Conservation (phyloP, 2,329 filamentous ascomycete species). For the Penicillium hordei region DNA sequence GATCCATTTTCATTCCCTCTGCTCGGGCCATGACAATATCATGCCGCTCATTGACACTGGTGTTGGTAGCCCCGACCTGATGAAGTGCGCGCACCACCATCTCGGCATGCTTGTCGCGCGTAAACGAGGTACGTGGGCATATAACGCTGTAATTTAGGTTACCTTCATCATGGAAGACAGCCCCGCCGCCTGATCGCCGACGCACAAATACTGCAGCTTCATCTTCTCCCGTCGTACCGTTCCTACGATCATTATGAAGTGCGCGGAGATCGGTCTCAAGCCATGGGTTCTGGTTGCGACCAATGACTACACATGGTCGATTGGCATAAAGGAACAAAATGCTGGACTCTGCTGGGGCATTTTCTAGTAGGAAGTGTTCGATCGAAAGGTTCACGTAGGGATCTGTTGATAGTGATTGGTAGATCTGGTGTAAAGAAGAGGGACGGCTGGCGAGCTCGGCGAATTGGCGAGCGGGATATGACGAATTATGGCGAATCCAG, state of each 20-base stretch:
- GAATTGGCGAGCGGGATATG: constrained; percentile 32
- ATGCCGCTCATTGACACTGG: constrained; percentile 82
- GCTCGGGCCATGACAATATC: constrained; percentile 77
- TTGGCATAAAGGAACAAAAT: constrained; percentile 89
- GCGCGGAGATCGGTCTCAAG: constrained; percentile 75
- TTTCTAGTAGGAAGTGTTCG: constrained; percentile 83
- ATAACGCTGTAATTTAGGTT: constrained; percentile 97
- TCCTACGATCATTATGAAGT: constrained; percentile 49
- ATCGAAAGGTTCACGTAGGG: constrained; percentile 91
- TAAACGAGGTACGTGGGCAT: constrained; percentile 72
- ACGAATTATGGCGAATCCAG: constrained; percentile 32
- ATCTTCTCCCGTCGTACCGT: constrained; percentile 12
- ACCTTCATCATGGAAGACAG: constrained; percentile 89
- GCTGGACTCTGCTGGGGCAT: constrained; percentile 68
- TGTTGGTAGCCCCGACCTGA: constrained; percentile 47
- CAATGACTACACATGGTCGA: constrained; percentile 81
- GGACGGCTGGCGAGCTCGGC: constrained; percentile 36
- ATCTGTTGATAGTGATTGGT: constrained; percentile 67
- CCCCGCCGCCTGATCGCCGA: constrained; percentile 81
- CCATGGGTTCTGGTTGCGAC: constrained; percentile 98
- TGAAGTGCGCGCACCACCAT: constrained; percentile 87
- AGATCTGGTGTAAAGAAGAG: constrained; percentile 59
- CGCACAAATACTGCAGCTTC: constrained; percentile 66
- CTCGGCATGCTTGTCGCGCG: constrained; percentile 81
- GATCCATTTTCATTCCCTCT: constrained; percentile 17